Evolutionary conservation across 2,329 filamentous ascomycete genomes (phyloP).

Genomic region (Trichoderma atrobrunneum): DNA sequence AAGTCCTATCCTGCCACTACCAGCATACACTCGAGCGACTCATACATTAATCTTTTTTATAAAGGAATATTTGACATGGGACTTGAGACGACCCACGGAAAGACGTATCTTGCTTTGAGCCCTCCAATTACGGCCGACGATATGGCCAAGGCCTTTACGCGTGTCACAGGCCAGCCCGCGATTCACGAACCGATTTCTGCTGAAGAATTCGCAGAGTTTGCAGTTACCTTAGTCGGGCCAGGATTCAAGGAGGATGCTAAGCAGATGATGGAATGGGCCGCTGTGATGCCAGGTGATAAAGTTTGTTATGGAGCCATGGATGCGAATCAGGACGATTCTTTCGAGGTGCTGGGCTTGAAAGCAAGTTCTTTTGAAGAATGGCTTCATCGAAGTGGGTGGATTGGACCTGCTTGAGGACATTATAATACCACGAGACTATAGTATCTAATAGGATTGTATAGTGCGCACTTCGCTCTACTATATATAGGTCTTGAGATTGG

Average conservation of each 20-base stretch:
- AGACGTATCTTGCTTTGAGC: neutral
- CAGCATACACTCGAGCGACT: neutral
- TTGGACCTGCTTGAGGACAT: neutral
- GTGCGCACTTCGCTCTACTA: no score
- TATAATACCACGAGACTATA: neutral
- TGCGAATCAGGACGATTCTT: neutral
- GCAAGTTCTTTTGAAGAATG: neutral
- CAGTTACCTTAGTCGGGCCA: neutral
- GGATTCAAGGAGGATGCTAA: neutral
- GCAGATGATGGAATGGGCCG: neutral
- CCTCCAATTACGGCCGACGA: neutral
- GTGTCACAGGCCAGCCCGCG: neutral
- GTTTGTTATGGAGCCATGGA: neutral
- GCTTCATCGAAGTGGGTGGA: neutral
- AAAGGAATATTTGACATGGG: neutral
- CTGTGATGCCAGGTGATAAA: neutral
- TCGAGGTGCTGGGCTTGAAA: neutral
- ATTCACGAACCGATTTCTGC: neutral
- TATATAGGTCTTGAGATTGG: no score
- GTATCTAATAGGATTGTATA: neutral
- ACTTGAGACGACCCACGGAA: neutral
- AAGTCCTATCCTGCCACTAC: neutral
- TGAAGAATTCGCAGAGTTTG: neutral
- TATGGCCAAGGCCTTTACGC: neutral
- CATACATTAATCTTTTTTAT: neutral